Evolutionary conservation across 2,329 filamentous ascomycete species (phyloP).

Genomic region (Aspergillus fructus): DNA sequence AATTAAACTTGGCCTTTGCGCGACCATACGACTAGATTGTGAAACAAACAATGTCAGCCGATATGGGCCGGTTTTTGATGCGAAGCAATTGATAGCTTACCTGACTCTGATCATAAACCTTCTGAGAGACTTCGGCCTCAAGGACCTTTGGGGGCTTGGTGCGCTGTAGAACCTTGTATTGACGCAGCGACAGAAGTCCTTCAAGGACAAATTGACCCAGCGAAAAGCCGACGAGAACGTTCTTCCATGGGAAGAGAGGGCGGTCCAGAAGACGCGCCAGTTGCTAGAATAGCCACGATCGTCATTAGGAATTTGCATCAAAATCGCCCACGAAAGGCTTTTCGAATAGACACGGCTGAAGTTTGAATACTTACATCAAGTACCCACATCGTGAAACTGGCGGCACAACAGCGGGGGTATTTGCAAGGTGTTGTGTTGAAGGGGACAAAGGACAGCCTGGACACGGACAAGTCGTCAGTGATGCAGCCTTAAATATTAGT

Average conservation of each 20-base stretch:
- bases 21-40: conserved; percentile 74
- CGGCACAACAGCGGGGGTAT: conserved; percentile 17
- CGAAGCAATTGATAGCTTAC: conserved; percentile 38
- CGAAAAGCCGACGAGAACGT: conserved; percentile 90
- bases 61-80: background rate
- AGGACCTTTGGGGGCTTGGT: conserved; percentile 82
- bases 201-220: conserved; percentile 89
- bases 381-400: conserved; percentile 32
- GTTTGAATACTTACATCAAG: conserved; percentile 29
- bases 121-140: conserved; percentile 80
- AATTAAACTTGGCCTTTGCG: conserved; percentile 87
- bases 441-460: conserved; percentile 7
- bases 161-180: conserved; percentile 82
- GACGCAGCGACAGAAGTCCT: conserved; percentile 81
- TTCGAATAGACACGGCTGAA: background rate
- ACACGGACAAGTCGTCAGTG: background rate
- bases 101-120: conserved; percentile 93
- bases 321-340: background rate
- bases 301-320: conserved; percentile 9
- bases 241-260: conserved; percentile 96
- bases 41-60: background rate
- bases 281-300: conserved; percentile 44
- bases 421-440: conserved; percentile 15
- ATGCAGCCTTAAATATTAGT: conserved; percentile 10
- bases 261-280: conserved; percentile 85